phyloP scores from a whole-genome alignment of 441 rosid species.

The Bocquillonia castaneifolia region DNA sequence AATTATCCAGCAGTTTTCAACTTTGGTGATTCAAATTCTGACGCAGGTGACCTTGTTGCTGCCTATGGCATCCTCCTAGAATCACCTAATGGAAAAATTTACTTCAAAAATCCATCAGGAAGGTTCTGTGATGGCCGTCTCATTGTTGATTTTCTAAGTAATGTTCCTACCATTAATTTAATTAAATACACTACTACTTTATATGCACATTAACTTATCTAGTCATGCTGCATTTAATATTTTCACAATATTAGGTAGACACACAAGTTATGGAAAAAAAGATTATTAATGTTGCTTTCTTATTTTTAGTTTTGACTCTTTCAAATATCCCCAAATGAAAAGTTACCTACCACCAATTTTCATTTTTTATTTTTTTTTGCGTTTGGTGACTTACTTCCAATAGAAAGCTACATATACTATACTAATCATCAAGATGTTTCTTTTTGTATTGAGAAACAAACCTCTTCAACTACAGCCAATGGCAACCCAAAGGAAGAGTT shows the following conservation, averaged over 20 bases:
- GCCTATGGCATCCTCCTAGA: slow-evolving; percentile 30
- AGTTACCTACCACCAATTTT: slow-evolving; percentile 28
- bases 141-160: slow-evolving; percentile 47
- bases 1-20: slow-evolving; percentile 47
- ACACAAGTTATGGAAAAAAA: background rate
- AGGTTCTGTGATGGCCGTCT: slow-evolving; percentile 45
- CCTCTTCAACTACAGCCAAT: slow-evolving; percentile 19
- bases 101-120: slow-evolving; percentile 35
- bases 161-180: slow-evolving; percentile 18
- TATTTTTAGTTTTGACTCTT: slow-evolving; percentile 4
- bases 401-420: slow-evolving; percentile 21
- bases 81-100: slow-evolving; percentile 33
- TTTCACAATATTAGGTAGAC: background rate
- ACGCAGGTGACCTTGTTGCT: slow-evolving; percentile 43
- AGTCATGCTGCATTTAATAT: too few species aligned
- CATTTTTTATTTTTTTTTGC: background rate
- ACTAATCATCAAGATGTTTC: too few species aligned
- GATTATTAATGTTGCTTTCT: slow-evolving; percentile 2
- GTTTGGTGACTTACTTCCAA: slow-evolving; percentile 32
- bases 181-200: background rate
- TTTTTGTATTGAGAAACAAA: background rate
- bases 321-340: slow-evolving; percentile 11
- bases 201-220: too few species aligned
- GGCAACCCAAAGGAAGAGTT: slow-evolving; percentile 31
- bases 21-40: slow-evolving; percentile 50